Base-by-base conservation (phyloP, 2,329 filamentous ascomycete genomes). In the Dryadomyces sulphureus region DNA sequence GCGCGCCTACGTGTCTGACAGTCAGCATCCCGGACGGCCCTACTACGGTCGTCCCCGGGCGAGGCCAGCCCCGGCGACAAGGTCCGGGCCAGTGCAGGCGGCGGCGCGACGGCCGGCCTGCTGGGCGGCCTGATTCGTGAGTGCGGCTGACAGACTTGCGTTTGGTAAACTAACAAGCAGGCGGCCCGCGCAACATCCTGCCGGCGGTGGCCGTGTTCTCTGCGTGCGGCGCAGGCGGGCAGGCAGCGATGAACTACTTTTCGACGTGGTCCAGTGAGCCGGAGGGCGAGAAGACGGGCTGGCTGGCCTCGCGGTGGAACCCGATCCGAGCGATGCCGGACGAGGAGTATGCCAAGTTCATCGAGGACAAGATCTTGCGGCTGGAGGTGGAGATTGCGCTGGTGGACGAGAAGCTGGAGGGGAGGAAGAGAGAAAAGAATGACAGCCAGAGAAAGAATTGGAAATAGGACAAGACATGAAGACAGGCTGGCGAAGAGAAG, bases 311-410 rank as follows among this genome's bases (percentile, higher is more conserved):
- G 38, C 82, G 75, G 59, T 89, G 79, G 77, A 83, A 79, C 54
- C 85, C 84, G 0, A 65, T 92, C 56, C 81, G 70, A 50, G 68
- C 69, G 1, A 62, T 93, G 19, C 76, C 76, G 0, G 80, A 92
- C 55, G 69, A 79, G 40, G 77, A 90, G 48, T 92, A 92, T 56
- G 73, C 75, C 50, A 63, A 68, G 4, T 78, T 86, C 57, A 64
- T 92, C 45, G 67, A 74, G 51, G 82, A 89, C 57, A 86, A 79
- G 62, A 60, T 89, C 17, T 63, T 90, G 30, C 71, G 69, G 48
- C 63, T 90, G 5, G 79, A 92, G 53, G 83, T 78, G 3, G 82
- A 90, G 53, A 84, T 92, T 56, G 76, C 84, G 1, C 59, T 92
- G 17, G 65, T 90, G n/a, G 83, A 92, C 55, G 85, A 92, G 42